phyloP scores from a whole-genome alignment of 2,329 filamentous ascomycete genomes.

The Grosmannia huntii region DNA sequence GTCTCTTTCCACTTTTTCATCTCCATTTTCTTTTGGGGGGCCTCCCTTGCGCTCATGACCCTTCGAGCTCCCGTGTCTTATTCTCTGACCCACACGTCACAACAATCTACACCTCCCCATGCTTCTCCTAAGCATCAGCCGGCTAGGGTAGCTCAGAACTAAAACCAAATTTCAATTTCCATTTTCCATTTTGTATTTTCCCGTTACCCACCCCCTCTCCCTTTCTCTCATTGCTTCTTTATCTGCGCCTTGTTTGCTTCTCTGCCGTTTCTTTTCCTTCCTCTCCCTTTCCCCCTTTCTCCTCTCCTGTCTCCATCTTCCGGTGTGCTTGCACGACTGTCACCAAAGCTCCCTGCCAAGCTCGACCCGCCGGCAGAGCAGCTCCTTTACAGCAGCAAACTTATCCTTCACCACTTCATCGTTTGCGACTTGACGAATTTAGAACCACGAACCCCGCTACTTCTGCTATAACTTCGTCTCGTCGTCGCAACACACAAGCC shows the following conservation, averaged over 20 bases:
- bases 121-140: not conserved
- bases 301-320: not conserved
- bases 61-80: not conserved
- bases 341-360: not conserved
- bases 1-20: not conserved
- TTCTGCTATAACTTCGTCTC: not conserved
- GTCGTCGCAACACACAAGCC: not conserved
- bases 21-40: not conserved
- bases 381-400: not conserved
- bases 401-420: not conserved
- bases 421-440: not conserved
- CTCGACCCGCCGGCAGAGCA: not conserved
- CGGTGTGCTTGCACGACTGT: not conserved
- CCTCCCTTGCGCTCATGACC: not conserved
- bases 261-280: slow-evolving; percentile 5
- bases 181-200: not conserved
- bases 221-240: not conserved
- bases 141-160: not conserved
- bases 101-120: not conserved
- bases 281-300: slow-evolving; percentile 2
- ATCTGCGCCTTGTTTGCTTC: not conserved
- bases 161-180: not conserved
- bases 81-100: not conserved
- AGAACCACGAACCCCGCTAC: not conserved
- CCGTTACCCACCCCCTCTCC: not conserved